Conservation (phyloP, 495 filamentous ascomycete species). For the Clohesyomyces aquaticus region DNA sequence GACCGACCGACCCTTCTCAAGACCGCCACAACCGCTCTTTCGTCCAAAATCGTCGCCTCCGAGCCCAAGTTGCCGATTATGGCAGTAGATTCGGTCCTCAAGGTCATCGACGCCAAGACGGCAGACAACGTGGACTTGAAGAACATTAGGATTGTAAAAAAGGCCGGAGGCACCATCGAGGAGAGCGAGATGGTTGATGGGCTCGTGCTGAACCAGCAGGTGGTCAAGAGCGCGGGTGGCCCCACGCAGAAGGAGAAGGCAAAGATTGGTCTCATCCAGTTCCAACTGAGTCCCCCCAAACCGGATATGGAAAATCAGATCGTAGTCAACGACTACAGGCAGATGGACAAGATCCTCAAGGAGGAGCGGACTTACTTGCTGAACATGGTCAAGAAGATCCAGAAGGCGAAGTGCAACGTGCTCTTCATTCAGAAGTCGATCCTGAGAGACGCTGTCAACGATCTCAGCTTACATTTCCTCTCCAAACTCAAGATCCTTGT, state of each 20-base stretch:
- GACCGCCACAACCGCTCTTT: constrained; percentile 95
- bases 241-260: constrained; percentile 96
- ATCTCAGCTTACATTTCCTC: constrained; percentile 94
- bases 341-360: constrained; percentile 99
- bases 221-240: constrained; percentile 91
- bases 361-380: constrained; percentile 97
- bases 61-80: constrained; percentile 93
- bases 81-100: constrained; percentile 93
- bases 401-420: constrained; percentile 99
- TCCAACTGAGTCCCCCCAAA: constrained; percentile 96
- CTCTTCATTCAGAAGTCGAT: constrained; percentile 99
- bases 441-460: constrained; percentile 95
- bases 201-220: constrained; percentile 86
- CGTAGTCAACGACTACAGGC: constrained; percentile 96
- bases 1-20: constrained; percentile 90
- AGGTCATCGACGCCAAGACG: constrained; percentile 91
- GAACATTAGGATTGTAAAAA: constrained; percentile 96
- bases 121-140: constrained; percentile 95
- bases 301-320: constrained; percentile 99
- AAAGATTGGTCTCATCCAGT: constrained; percentile 94
- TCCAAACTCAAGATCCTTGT: constrained; percentile 93
- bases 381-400: constrained; percentile 99
- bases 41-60: constrained; percentile 97
- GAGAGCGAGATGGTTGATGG: constrained; percentile 98
- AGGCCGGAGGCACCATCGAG: constrained; percentile 96